phyloP scores from a whole-genome alignment of 805 yeast genomes.

The Candida saitoana region DNA sequence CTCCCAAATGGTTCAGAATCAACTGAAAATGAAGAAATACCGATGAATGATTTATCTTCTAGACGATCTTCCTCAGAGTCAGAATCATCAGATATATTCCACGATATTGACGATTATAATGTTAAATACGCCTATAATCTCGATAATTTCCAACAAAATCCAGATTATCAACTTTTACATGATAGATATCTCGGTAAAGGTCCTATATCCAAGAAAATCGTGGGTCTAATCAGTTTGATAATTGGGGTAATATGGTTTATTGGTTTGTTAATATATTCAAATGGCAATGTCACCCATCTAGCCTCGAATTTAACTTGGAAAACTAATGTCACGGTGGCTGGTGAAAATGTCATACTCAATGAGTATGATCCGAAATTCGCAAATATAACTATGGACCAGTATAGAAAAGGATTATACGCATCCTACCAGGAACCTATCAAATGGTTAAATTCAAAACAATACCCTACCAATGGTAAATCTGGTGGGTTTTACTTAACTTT shows the following conservation, averaged over 20 bases:
- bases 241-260: conserved; percentile 22
- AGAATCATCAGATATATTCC: conserved; percentile 25
- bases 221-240: conserved; percentile 5
- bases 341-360: conserved; percentile 29
- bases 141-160: conserved; percentile 21
- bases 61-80: conserved; percentile 14
- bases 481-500: conserved; percentile 30
- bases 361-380: conserved; percentile 20
- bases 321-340: conserved; percentile 19
- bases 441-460: conserved; percentile 31
- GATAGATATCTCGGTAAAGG: conserved; percentile 13
- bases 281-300: conserved; percentile 13
- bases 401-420: conserved; percentile 20
- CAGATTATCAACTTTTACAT: conserved; percentile 20
- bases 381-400: conserved; percentile 26
- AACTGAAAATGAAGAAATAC: neutral
- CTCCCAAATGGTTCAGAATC: neutral
- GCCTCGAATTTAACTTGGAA: conserved; percentile 20
- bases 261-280: conserved; percentile 25
- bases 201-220: conserved; percentile 6
- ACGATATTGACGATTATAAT: conserved; percentile 21
- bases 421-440: conserved; percentile 14
- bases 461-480: conserved; percentile 18
- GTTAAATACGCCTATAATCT: conserved; percentile 5
- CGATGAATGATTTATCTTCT: neutral